Percentiles rank a stretch among this genome's conserved stretches.
phyloP scores from a whole-genome alignment of 805 yeast genomes.

The Yarrowia osloensis region DNA sequence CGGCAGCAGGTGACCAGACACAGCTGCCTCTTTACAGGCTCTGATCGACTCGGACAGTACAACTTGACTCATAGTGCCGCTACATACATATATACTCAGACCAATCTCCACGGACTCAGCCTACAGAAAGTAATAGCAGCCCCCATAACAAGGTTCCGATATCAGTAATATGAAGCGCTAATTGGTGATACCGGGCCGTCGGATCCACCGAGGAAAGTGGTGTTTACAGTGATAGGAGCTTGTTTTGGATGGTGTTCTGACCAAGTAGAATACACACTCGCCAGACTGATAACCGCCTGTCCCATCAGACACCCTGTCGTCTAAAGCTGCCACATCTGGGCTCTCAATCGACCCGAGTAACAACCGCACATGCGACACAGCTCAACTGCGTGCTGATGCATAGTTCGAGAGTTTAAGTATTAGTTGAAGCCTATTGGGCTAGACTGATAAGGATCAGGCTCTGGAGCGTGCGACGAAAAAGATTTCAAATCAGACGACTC shows the following conservation, averaged over 20 bases:
- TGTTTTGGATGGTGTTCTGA: too few species aligned
- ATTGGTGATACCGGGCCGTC: background rate
- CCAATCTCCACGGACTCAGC: background rate
- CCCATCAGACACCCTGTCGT: background rate
- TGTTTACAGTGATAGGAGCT: too few species aligned
- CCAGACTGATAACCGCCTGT: too few species aligned
- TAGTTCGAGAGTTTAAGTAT: background rate
- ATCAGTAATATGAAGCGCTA: constrained; percentile 5
- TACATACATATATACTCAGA: background rate
- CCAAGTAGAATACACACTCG: too few species aligned
- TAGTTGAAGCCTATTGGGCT: constrained; percentile 7
- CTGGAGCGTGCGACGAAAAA: background rate
- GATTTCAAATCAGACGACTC: background rate
- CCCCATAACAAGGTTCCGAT: background rate
- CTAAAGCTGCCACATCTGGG: background rate
- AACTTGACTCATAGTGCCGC: background rate
- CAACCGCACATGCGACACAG: background rate
- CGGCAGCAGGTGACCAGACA: too few species aligned
- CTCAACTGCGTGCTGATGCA: constrained; percentile 2
- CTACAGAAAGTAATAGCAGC: background rate
- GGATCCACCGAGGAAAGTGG: background rate
- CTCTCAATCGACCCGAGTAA: constrained; percentile 4
- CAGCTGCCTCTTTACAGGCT: too few species aligned
- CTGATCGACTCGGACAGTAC: too few species aligned
- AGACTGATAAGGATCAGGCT: constrained; percentile 8